Conservation (phyloP, 2,329 filamentous ascomycete species). For the Canariomyces notabilis region DNA sequence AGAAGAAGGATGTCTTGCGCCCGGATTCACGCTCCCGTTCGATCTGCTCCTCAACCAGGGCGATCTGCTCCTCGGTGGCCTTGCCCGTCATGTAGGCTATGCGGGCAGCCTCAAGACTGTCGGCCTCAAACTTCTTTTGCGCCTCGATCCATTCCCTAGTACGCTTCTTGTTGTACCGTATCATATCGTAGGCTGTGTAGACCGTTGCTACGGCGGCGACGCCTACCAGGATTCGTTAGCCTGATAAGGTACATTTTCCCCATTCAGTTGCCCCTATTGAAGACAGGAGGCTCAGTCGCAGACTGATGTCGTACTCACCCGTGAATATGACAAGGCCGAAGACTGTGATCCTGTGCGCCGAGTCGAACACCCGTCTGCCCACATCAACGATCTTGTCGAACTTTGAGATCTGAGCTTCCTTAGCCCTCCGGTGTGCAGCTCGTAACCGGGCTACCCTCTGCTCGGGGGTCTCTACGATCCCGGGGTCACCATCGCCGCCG, state of each 20-base stretch:
- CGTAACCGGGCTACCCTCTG: slow-evolving; percentile 65
- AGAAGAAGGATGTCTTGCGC: slow-evolving; percentile 23
- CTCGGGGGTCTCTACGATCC: slow-evolving; percentile 55
- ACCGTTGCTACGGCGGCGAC: slow-evolving; percentile 51
- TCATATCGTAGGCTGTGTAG: slow-evolving; percentile 59
- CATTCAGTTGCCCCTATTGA: slow-evolving; percentile 20
- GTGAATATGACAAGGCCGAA: slow-evolving; percentile 52
- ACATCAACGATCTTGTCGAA: slow-evolving; percentile 46
- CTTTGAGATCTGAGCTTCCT: slow-evolving; percentile 51
- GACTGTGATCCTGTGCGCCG: slow-evolving; percentile 52
- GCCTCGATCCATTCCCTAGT: slow-evolving; percentile 54
- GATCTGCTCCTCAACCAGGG: slow-evolving; percentile 54
- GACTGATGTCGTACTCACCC: slow-evolving; percentile 36
- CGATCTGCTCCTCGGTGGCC: slow-evolving; percentile 51
- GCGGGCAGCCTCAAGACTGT: slow-evolving; percentile 52
- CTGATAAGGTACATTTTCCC: too few species aligned
- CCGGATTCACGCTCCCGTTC: slow-evolving; percentile 39
- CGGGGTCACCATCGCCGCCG: slow-evolving; percentile 18
- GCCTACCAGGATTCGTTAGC: neutral
- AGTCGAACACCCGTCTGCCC: slow-evolving; percentile 49
- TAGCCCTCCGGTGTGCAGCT: slow-evolving; percentile 62
- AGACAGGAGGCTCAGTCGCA: neutral
- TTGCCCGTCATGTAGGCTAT: slow-evolving; percentile 56
- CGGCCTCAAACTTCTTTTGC: slow-evolving; percentile 49
- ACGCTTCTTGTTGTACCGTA: slow-evolving; percentile 55